Evolutionary conservation across 1,139 yeast genomes (phyloP).

Genomic region (Saccharomyces pastorianus): DNA sequence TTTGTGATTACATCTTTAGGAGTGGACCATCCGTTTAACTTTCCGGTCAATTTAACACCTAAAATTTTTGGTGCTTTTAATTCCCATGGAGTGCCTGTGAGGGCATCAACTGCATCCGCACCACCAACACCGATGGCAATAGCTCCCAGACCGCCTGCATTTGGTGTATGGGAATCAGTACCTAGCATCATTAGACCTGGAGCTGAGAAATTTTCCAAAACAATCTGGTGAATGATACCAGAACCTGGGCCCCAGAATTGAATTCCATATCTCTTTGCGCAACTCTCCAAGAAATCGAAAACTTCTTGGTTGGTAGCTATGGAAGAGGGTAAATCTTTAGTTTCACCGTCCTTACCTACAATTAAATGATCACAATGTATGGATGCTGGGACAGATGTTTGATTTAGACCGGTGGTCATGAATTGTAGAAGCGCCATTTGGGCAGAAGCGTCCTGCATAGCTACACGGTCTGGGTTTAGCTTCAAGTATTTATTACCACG

Average conservation of each 20-base stretch:
- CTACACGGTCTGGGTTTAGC: constrained; percentile 94
- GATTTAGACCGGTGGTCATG: constrained; percentile 87
- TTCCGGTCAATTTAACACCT: constrained; percentile 87
- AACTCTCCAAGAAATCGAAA: constrained; percentile 81
- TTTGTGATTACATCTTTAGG: constrained; percentile 93
- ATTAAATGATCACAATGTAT: constrained; percentile 96
- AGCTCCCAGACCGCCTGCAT: constrained; percentile 96
- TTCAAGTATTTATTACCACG: constrained; percentile 84
- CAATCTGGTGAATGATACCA: constrained; percentile 96
- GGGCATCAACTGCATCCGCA: constrained; percentile 96
- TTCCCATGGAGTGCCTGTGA: constrained; percentile 98
- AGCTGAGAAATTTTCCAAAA: constrained; percentile 85
- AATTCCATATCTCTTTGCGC: constrained; percentile 88
- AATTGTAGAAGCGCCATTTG: constrained; percentile 95
- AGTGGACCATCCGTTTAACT: constrained; percentile 83
- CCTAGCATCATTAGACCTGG: constrained; percentile 96
- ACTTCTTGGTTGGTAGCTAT: constrained; percentile 86
- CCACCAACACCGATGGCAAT: constrained; percentile 98
- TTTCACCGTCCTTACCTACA: constrained; percentile 91
- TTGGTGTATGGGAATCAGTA: constrained; percentile 95
- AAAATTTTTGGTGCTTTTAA: constrained; percentile 88
- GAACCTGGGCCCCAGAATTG: constrained; percentile 99
- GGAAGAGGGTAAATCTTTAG: constrained; percentile 62
- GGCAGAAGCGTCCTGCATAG: constrained; percentile 99
- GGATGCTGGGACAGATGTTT: constrained; percentile 87